Evolutionary conservation across 2,329 filamentous ascomycete species (phyloP).

Genomic region (Talaromyces piceae): DNA sequence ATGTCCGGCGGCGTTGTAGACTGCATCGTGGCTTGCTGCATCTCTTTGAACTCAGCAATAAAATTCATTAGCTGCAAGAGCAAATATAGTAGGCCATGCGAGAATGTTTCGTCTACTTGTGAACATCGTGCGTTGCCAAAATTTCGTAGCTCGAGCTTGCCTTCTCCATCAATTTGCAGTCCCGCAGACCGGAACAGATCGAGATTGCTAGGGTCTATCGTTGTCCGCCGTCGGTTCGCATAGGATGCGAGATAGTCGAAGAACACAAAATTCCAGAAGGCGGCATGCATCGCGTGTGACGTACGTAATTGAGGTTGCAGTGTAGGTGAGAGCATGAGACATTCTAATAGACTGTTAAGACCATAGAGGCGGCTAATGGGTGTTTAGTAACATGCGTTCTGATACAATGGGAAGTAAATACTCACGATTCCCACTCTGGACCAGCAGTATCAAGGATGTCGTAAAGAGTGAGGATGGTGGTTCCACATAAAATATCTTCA

Average conservation of each 20-base stretch:
- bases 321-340: constrained; percentile 29
- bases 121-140: constrained; percentile 14
- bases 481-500: constrained; percentile 54
- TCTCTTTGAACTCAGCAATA: constrained; percentile 50
- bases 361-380: constrained; percentile 49
- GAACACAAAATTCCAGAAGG: constrained; percentile 58
- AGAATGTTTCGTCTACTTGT: constrained; percentile 54
- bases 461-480: constrained; percentile 55
- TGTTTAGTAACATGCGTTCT: constrained; percentile 8
- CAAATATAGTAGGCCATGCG: constrained; percentile 56
- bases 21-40: constrained; percentile 30
- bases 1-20: constrained; percentile 21
- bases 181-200: constrained; percentile 55
- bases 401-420: neutral
- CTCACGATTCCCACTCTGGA: constrained; percentile 48
- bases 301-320: constrained; percentile 22
- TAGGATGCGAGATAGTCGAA: constrained; percentile 57
- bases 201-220: constrained; percentile 51
- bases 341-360: constrained; percentile 49
- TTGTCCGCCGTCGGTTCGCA: constrained; percentile 51
- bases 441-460: constrained; percentile 56
- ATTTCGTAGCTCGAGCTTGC: constrained; percentile 35
- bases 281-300: constrained; percentile 47
- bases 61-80: constrained; percentile 57
- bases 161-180: constrained; percentile 46